phyloP scores from a whole-genome alignment of 2,329 filamentous ascomycete genomes.

The Diplodia scrobiculata region DNA sequence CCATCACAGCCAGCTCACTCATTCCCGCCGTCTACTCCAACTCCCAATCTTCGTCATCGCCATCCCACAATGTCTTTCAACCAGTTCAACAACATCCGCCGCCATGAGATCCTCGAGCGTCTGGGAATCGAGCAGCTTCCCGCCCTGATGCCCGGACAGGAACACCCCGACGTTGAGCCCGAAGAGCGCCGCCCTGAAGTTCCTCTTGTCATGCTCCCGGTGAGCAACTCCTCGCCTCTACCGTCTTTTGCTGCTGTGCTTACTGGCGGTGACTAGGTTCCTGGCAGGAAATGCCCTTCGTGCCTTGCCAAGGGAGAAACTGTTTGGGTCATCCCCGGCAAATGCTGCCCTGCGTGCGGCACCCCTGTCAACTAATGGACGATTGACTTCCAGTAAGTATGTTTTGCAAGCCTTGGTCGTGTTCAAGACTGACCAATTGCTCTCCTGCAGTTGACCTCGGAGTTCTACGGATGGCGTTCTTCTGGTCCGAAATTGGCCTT shows the following conservation, averaged over 20 bases:
- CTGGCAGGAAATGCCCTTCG: slow-evolving; percentile 45
- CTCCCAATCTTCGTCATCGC: background rate
- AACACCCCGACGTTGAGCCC: slow-evolving; percentile 16
- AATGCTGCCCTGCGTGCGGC: slow-evolving; percentile 45
- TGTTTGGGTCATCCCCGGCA: slow-evolving; percentile 47
- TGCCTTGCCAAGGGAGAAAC: slow-evolving; percentile 46
- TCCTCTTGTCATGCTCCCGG: slow-evolving; percentile 42
- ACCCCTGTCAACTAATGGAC: slow-evolving; percentile 43
- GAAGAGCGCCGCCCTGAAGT: slow-evolving; percentile 32
- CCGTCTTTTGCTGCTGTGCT: background rate
- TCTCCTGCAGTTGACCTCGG: slow-evolving; percentile 7
- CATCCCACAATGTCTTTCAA: slow-evolving; percentile 30
- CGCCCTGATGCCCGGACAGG: slow-evolving; percentile 20
- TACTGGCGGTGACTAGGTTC: slow-evolving; percentile 38
- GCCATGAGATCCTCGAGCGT: slow-evolving; percentile 29
- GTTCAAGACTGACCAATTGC: background rate
- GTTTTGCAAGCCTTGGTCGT: background rate
- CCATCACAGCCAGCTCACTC: slow-evolving; percentile 1
- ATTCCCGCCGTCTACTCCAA: background rate
- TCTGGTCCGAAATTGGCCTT: slow-evolving; percentile 16
- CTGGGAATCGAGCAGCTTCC: slow-evolving; percentile 30
- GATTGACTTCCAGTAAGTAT: slow-evolving; percentile 1
- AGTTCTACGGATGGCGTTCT: slow-evolving; percentile 24
- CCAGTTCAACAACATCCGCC: slow-evolving; percentile 28
- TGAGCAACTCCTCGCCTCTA: slow-evolving; percentile 31